A percentile compares a stretch with the other conserved stretches of the same genome.
Conservation (phyloP, 1,284 basidiomycete genomes). For the Irpex sp. region DNA sequence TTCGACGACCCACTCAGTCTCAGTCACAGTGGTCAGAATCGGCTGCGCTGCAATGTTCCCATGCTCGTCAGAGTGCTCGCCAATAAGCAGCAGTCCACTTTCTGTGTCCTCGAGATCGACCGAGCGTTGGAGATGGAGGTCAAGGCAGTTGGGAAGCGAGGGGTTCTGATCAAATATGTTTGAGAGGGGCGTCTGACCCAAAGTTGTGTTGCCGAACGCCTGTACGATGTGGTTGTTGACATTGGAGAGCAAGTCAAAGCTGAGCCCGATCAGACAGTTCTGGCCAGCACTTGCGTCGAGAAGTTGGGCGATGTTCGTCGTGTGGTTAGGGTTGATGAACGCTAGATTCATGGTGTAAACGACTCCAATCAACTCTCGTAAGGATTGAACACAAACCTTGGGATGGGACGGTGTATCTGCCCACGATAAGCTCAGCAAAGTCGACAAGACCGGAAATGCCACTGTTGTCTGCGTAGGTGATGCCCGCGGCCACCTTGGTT, state of each 20-base stretch:
- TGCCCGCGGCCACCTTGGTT: conserved; percentile 15
- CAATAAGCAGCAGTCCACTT: conserved; percentile 24
- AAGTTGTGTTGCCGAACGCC: conserved; percentile 8
- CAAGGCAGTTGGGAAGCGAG: conserved; percentile 20
- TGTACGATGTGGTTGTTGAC: conserved; percentile 11
- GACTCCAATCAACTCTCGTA: not conserved
- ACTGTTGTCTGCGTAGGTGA: conserved; percentile 18
- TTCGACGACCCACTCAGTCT: conserved; percentile 21
- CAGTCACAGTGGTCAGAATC: conserved; percentile 38
- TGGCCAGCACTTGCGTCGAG: conserved; percentile 11
- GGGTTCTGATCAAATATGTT: conserved; percentile 22
- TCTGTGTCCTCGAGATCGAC: conserved; percentile 19
- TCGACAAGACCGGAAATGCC: conserved; percentile 11
- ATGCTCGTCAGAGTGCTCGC: conserved; percentile 19
- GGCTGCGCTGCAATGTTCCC: conserved; percentile 19
- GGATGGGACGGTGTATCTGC: conserved; percentile 20
- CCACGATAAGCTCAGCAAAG: conserved; percentile 24
- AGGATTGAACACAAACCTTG: conserved; percentile 21
- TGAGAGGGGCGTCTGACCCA: conserved; percentile 16
- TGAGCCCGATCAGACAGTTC: conserved; percentile 19
- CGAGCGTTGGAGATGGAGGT: conserved; percentile 24
- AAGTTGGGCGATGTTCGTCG: not conserved
- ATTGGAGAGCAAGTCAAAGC: conserved; percentile 18
- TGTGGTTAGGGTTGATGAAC: conserved; percentile 21
- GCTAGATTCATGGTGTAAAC: conserved; percentile 12